Conservation (phyloP, 2,329 filamentous ascomycete species). For the Hypoxylon rubiginosum region DNA sequence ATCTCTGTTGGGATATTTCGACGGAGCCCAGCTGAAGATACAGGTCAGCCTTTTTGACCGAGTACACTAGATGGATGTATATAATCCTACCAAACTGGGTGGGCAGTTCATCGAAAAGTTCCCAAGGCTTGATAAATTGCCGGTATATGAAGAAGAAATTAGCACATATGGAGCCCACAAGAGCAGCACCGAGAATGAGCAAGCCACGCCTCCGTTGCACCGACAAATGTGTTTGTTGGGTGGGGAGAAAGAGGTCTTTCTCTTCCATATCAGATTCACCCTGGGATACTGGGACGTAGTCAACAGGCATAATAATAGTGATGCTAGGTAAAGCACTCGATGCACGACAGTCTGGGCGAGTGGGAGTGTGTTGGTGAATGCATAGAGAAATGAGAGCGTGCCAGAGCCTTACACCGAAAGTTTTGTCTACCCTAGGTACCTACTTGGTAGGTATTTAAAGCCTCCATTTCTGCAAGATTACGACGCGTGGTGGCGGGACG, state of each 20-base stretch:
- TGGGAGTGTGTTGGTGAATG: background rate
- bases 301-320: background rate
- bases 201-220: background rate
- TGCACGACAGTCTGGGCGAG: background rate
- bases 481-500: no score
- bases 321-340: background rate
- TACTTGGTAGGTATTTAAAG: no score
- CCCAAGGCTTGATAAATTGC: constrained; percentile 26
- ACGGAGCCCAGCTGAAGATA: constrained; percentile 26
- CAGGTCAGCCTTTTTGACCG: background rate
- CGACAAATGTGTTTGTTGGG: background rate
- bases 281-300: background rate
- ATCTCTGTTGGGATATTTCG: constrained; percentile 36
- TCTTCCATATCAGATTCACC: background rate
- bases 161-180: constrained; percentile 22
- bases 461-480: no score
- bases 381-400: background rate
- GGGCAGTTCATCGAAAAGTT: constrained; percentile 25
- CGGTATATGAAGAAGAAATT: constrained; percentile 29
- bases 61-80: background rate
- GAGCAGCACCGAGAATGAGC: constrained; percentile 11
- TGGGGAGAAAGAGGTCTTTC: background rate
- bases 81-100: constrained; percentile 28
- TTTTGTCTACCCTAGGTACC: background rate
- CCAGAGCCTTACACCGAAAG: no score